Evolutionary conservation across 148 eudicot species (phyloP), one percentile per base, ranked within the genome.

Genomic region (Chenopodium formosanum): DNA sequence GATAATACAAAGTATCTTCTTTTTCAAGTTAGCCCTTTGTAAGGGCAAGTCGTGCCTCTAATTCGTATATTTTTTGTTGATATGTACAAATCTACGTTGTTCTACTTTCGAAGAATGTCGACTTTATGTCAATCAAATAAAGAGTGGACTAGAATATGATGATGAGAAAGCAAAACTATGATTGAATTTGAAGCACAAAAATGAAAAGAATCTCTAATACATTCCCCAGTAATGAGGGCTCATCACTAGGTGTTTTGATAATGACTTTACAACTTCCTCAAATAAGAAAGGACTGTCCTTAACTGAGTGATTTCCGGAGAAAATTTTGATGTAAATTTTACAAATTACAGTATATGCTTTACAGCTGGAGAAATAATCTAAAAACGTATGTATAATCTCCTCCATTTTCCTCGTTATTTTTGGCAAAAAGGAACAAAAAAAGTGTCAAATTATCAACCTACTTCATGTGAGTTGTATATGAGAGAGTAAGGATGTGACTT

Each of bases 231-330:
- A 27, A 74, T 73, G 4, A 73, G 66, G 47, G 27, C 23, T 62
- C 52, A 34, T 62, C 52, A 34, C 29, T 4, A 0, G 29, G 13
- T 10, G 52, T 9, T 53, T 13, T 76, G 79, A 77, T 23, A 77
- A 13, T 77, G 71, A 63, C 70, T 37, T 40, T 14, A 19, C n/a
- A 74, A 29, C 77, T 25, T 50, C 27, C 77, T 23, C 17, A 20
- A 50, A 75, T 62, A 6, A 22, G 25, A 11, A 22, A 62, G 65
- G 65, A 25, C 17, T 27, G 48, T 31, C 13, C 17, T 62, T 46
- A 66, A 65, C 44, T 23, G 80, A 67, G 63, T 78, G 74, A 78
- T 78, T 68, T 68, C 47, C 73, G 81, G 81, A 53, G 46, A 76
- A 58, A 19, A 40, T 14, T 13, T 58, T 16, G 63, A 4, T 58